Evolutionary conservation across 2,329 filamentous ascomycete species (phyloP).

Genomic region (Stylonectria norvegica): DNA sequence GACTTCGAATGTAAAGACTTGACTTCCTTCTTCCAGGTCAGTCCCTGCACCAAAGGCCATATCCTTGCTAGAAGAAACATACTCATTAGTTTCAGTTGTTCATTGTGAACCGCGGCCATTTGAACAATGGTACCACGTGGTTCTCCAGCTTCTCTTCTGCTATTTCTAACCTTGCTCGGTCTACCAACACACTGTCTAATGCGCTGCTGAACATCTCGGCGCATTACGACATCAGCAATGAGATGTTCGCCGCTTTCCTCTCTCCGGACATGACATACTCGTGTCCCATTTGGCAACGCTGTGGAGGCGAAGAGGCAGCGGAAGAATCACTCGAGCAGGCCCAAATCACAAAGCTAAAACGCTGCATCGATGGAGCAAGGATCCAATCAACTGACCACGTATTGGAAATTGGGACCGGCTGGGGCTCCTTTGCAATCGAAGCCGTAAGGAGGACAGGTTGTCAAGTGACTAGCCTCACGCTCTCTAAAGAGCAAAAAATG

Average conservation of each 20-base stretch:
- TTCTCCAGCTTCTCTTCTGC: constrained; percentile 57
- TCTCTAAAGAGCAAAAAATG: constrained; percentile 66
- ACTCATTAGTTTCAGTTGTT: constrained; percentile 57
- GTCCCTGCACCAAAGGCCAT: too few species aligned
- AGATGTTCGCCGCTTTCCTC: constrained; percentile 71
- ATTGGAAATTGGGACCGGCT: constrained; percentile 72
- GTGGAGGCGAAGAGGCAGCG: constrained; percentile 19
- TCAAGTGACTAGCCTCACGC: constrained; percentile 63
- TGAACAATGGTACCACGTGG: constrained; percentile 62
- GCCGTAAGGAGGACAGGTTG: constrained; percentile 65
- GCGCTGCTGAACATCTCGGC: constrained; percentile 64
- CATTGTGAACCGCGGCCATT: constrained; percentile 61
- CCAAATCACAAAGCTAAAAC: constrained; percentile 63
- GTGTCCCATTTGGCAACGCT: constrained; percentile 59
- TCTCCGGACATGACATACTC: constrained; percentile 76
- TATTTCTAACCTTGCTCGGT: constrained; percentile 55
- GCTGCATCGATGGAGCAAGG: constrained; percentile 62
- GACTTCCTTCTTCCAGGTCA: constrained; percentile 64
- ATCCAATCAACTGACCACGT: constrained; percentile 66
- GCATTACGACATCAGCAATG: constrained; percentile 74
- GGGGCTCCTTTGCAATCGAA: constrained; percentile 71
- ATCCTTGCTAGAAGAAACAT: too few species aligned
- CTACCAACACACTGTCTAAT: constrained; percentile 55
- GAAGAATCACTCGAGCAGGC: constrained; percentile 61
- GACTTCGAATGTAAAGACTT: constrained; percentile 66